phyloP scores from a whole-genome alignment of 1,139 yeast genomes.

The Yamadazyma pseudoaaseri region DNA sequence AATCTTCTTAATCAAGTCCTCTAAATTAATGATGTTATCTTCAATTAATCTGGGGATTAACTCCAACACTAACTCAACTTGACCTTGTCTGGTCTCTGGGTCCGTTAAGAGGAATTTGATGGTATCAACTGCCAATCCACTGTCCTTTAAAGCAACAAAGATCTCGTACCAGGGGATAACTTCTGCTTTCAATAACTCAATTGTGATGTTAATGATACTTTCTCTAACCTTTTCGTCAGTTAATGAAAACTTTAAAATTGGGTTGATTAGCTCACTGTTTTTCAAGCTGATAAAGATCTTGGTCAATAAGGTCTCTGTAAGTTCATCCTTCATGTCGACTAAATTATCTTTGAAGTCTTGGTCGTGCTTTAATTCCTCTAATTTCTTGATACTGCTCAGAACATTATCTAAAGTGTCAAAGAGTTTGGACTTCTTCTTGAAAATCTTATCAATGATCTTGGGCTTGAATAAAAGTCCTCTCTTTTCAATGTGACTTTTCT shows the following conservation, averaged over 20 bases:
- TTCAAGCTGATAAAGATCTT: constrained; percentile 27
- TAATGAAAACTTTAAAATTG: constrained; percentile 26
- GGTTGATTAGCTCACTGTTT: constrained; percentile 29
- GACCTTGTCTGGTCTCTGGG: constrained; percentile 29
- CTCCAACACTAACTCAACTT: constrained; percentile 26
- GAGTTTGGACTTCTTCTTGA: constrained; percentile 8
- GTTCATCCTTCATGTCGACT: constrained; percentile 12
- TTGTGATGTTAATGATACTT: constrained; percentile 23
- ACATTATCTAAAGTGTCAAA: constrained; percentile 13
- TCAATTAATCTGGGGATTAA: constrained; percentile 26
- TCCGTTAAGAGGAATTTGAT: constrained; percentile 26
- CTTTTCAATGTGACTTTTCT: too few relatives aligned
- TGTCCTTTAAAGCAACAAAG: constrained; percentile 28
- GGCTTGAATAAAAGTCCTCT: constrained; percentile 8
- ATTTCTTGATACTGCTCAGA: constrained; percentile 11
- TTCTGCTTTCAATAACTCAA: constrained; percentile 26
- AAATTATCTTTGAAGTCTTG: constrained; percentile 8
- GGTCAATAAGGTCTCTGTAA: constrained; percentile 22
- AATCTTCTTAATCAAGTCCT: constrained; percentile 9
- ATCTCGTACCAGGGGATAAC: constrained; percentile 36
- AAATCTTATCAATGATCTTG: constrained; percentile 5
- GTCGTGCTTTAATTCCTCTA: constrained; percentile 12
- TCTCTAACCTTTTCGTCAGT: constrained; percentile 31
- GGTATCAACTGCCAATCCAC: constrained; percentile 33
- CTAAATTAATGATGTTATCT: constrained; percentile 12